Conservation (phyloP, 345 rosid species). For the Populus nigra region DNA sequence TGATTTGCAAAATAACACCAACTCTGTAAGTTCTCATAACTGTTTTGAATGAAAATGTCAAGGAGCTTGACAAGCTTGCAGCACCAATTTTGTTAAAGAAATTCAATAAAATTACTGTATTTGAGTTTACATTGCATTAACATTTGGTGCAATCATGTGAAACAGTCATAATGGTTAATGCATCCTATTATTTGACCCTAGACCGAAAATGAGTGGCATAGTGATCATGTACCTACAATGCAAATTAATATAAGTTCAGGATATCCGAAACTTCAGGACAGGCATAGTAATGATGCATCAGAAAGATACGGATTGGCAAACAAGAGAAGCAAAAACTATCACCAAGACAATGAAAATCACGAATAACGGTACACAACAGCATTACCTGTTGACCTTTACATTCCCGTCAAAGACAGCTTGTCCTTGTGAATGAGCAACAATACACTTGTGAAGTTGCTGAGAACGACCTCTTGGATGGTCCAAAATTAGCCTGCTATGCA, state of each 20-base stretch:
- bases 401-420: conserved; percentile 97
- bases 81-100: neutral
- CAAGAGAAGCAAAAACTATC: neutral
- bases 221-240: neutral
- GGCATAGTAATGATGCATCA: neutral
- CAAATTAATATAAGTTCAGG: neutral
- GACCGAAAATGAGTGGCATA: neutral
- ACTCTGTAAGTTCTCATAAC: neutral
- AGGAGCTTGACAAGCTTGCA: neutral
- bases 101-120: neutral
- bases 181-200: neutral
- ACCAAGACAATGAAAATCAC: neutral
- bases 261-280: neutral
- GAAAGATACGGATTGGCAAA: neutral
- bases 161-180: neutral
- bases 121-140: neutral
- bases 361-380: neutral
- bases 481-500: conserved; percentile 75
- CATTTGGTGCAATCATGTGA: neutral
- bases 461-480: conserved; percentile 87
- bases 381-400: conserved; percentile 77
- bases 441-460: conserved; percentile 88
- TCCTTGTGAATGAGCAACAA: conserved; percentile 82
- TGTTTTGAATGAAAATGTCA: neutral
- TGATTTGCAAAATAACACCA: neutral